Conservation (phyloP, 2,329 filamentous ascomycete genomes). For the Diaporthe citriasiana region DNA sequence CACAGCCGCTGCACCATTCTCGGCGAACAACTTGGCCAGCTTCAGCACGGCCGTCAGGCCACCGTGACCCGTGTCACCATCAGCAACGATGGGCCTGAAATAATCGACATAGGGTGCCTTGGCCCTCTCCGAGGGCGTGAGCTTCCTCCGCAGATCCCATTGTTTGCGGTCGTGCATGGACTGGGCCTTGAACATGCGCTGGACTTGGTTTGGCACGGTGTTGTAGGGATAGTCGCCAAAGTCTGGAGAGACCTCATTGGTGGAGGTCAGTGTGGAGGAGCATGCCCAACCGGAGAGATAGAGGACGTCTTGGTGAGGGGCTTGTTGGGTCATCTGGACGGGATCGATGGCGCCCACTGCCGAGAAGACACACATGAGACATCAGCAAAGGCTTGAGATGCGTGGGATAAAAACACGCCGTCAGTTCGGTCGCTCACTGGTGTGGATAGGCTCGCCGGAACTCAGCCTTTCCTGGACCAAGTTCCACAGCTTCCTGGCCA, state of each 20-base stretch:
- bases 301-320: constrained; percentile 92
- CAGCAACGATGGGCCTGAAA: constrained; percentile 92
- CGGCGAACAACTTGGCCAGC: constrained; percentile 96
- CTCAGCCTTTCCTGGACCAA: constrained; percentile 83
- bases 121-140: constrained; percentile 80
- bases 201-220: constrained; percentile 97
- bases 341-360: constrained; percentile 97
- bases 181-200: constrained; percentile 95
- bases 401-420: background rate
- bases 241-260: constrained; percentile 97
- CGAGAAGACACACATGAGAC: background rate
- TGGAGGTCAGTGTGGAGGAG: constrained; percentile 90
- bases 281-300: constrained; percentile 99
- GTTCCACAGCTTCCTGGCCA: constrained; percentile 95
- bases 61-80: constrained; percentile 96
- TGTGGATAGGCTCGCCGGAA: constrained; percentile 91
- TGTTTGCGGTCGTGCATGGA: constrained; percentile 97
- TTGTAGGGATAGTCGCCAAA: constrained; percentile 99
- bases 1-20: constrained; percentile 95
- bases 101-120: constrained; percentile 90
- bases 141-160: constrained; percentile 85
- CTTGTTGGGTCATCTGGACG: constrained; percentile 99
- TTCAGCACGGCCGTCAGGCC: constrained; percentile 94
- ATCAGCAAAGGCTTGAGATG: constrained; percentile 11
- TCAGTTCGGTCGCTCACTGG: constrained; percentile 69